Base-by-base conservation (phyloP, 495 filamentous ascomycete species). In the Cercophora samala region DNA sequence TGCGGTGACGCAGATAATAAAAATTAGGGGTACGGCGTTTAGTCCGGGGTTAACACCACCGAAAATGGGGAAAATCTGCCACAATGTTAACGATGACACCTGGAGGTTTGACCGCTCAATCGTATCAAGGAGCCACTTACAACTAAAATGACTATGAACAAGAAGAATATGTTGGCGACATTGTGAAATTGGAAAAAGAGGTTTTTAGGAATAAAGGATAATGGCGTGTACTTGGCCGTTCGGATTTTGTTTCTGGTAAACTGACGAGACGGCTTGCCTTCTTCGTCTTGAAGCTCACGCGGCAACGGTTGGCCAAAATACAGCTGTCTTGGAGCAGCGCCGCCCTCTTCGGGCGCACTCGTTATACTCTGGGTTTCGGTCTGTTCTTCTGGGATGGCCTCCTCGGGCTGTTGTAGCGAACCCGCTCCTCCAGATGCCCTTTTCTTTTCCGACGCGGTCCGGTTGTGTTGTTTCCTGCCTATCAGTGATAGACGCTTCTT, bases 141-240 rank as follows among this genome's bases (percentile, higher is more conserved):
- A 69, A 88, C 86, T 64, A 99, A 87, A 75, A 99, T 94, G 76
- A 97, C 94, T 68, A 95, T 86, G 79, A 97, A 97, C 64, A 98
- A 83, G 84, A 99, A 99, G 78, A 97, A 99, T 52, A 98, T 88
- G 77, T 98, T 99, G 63, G 96, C 96, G 70, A 99, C 91, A 77
- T 98, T 98, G 79, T 98, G 93, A 76, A 99, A 98, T 77, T 99
- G 96, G 66, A 95, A 89, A 85, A 88, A 99, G 64, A 98, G 76
- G 77, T 99, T 97, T 79, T 98, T 97, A 11, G 96, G 96, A n/a
- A 98, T 78, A 80, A 99, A 99, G 69, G 90, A 96, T 62, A 99
- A 79, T 17, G 96, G 88, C 4, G 96, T 98, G 78, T 97, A 99
- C 76, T 97, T 98, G 62, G 96, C 90, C 3, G 96, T 99, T 51